A percentile compares a stretch with the other conserved stretches of the same genome.
Conservation (phyloP, 139 green algal species). For the Limnomonas spitsbergensis region DNA sequence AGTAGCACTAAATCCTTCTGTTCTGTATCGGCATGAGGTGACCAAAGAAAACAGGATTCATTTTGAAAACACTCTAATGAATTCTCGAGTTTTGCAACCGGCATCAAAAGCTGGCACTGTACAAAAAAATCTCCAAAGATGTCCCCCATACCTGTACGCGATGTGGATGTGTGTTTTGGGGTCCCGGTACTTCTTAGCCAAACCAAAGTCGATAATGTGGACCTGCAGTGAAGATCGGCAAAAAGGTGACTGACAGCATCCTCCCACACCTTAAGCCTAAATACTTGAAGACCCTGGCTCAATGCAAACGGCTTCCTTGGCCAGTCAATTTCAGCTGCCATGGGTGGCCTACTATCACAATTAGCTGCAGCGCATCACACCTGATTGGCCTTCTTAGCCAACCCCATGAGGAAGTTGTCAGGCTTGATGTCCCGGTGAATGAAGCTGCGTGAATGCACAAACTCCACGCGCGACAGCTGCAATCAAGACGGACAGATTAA, state of each 20-base stretch:
- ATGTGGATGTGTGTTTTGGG: conserved; percentile 99
- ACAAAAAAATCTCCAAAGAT: too few relatives aligned
- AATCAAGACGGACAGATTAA: neutral
- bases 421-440: conserved; percentile 91
- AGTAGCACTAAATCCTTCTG: too few relatives aligned
- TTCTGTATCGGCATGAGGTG: neutral
- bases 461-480: conserved; percentile 93
- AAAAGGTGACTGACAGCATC: too few relatives aligned
- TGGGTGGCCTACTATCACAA: too few relatives aligned
- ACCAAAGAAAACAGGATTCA: neutral
- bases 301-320: too few relatives aligned
- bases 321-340: too few relatives aligned
- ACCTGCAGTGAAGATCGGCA: conserved; percentile 37
- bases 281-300: too few relatives aligned
- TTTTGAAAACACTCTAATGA: neutral
- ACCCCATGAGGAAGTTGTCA: conserved; percentile 83
- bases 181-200: conserved; percentile 99
- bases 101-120: too few relatives aligned
- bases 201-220: conserved; percentile 99
- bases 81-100: neutral
- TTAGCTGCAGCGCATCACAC: too few relatives aligned
- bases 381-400: conserved; percentile 95
- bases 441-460: conserved; percentile 96
- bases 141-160: too few relatives aligned
- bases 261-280: too few relatives aligned